Conservation (phyloP, 371 early-diverging fungal genomes). For the Mortierella sp. region DNA sequence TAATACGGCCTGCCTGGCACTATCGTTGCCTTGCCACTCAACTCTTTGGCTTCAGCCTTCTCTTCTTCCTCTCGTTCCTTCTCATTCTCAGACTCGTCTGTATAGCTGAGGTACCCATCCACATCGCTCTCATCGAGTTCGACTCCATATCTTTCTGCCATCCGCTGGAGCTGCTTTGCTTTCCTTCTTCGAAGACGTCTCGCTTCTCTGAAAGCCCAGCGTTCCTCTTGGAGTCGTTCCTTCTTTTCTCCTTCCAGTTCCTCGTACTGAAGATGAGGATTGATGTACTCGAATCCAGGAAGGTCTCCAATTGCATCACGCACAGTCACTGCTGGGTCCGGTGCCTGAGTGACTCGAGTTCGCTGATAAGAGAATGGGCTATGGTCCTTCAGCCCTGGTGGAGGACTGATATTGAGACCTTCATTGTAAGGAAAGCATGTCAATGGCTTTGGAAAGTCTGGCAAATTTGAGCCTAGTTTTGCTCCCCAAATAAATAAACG, state of each 20-base stretch:
- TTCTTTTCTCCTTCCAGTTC: neutral
- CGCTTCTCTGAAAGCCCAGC: slow-evolving; percentile 2
- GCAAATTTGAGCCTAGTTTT: slow-evolving; percentile 63
- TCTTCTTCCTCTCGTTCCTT: neutral
- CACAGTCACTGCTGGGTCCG: slow-evolving; percentile 64
- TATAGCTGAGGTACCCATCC: neutral
- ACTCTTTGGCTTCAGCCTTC: neutral
- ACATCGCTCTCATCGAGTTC: neutral
- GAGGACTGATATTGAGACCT: slow-evolving; percentile 43
- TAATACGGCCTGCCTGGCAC: neutral
- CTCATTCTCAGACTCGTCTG: neutral
- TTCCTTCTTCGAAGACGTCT: slow-evolving; percentile 2
- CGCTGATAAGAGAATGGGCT: slow-evolving; percentile 51
- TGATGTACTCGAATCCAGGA: slow-evolving; percentile 70
- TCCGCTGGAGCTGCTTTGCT: neutral
- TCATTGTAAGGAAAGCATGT: slow-evolving; percentile 59
- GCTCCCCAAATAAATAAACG: slow-evolving; percentile 73
- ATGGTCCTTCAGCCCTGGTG: slow-evolving; percentile 42
- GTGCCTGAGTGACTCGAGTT: slow-evolving; percentile 62
- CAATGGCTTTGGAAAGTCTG: slow-evolving; percentile 64
- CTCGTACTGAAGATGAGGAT: slow-evolving; percentile 42
- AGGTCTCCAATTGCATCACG: slow-evolving; percentile 71
- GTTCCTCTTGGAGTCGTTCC: neutral
- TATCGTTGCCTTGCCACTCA: neutral
- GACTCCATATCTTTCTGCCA: neutral